These are phyloP conservation scores for Tricholoma sp. DNA, from an alignment of 768 basidiomycete genomes.

Conservation along the genomic window DNA sequence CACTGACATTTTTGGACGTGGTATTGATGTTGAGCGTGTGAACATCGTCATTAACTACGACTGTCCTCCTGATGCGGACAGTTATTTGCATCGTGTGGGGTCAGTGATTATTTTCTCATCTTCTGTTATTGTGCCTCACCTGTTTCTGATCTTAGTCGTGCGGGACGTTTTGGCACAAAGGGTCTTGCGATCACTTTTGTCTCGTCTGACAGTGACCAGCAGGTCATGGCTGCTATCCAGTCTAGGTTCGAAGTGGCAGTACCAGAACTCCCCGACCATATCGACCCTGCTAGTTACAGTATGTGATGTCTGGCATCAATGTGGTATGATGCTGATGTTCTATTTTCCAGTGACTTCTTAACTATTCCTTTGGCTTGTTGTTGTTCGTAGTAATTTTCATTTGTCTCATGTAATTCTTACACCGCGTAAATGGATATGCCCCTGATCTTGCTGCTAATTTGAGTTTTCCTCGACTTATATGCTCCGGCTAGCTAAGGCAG, in stretches of 20 bases:
- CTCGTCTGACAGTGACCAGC: slow-evolving; percentile 85
- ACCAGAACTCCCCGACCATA: slow-evolving; percentile 88
- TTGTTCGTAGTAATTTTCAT: background rate
- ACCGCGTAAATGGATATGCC: slow-evolving; percentile 11
- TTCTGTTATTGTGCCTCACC: background rate
- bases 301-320: slow-evolving; percentile 28
- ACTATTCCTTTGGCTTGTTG: slow-evolving; percentile 4
- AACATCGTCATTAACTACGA: slow-evolving; percentile 99
- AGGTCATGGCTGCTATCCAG: slow-evolving; percentile 94
- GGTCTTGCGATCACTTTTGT: slow-evolving; percentile 98
- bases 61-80: slow-evolving; percentile 94
- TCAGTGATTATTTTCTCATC: slow-evolving; percentile 27
- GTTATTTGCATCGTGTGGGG: slow-evolving; percentile 98
- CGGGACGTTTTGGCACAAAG: slow-evolving; percentile 98
- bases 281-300: slow-evolving; percentile 96
- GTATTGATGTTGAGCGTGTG: slow-evolving; percentile 99
- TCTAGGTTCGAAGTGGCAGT: slow-evolving; percentile 97
- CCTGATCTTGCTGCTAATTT: too few relatives aligned
- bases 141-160: slow-evolving; percentile 56
- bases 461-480: too few relatives aligned
- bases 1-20: slow-evolving; percentile 98
- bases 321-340: background rate
- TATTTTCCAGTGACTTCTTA: slow-evolving; percentile 21
- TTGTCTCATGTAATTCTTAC: slow-evolving; percentile 2
- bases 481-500: too few relatives aligned